Evolutionary conservation across 352 stramenopile species (phyloP), one percentile per base, ranked within the genome.

Genomic region (Phytopythium boreale): DNA sequence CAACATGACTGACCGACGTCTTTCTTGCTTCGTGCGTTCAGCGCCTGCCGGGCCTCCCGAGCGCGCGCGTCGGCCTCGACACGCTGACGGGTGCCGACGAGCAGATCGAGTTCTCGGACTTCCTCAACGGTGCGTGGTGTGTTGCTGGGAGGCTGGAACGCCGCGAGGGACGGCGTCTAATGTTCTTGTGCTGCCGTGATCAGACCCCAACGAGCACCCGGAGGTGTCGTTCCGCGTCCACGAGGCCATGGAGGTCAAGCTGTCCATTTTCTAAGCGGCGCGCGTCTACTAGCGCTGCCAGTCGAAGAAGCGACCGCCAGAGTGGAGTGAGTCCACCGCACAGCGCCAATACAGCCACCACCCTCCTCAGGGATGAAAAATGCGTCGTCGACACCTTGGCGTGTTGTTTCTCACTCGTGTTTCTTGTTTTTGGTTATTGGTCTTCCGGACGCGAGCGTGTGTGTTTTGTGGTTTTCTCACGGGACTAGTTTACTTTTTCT

Each of bases 161-260:
- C 7, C 7, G 29, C 29, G 29, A 34, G 29, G 3, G 29, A 34
- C 7, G 7, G n/a, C 14, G 26, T 11, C 29, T 34, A 34, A 34
- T 7, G 29, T 34, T 3, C 29, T 7, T 34, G 29, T 34, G 3
- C 4, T 34, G 29, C 7, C 7, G 29, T 34, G 4, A 34, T 34
- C 67, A 93, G 87, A 93, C 71, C 85, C 84, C 11, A 73, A 86
- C 62, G 83, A 95, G 63, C 77, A 90, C 76, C 84, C 84, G 31
- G 84, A 92, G 67, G 82, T 84, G 71, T 75, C 70, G 53, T 95
- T 93, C 79, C 81, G 82, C 64, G 84, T 95, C 12, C 87, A 95
- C 72, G 85, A 93, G 51, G 84, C 85, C 51, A 95, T 95, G 85
- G 87, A 95, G 76, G 87, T 95, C 66, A 95, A 95, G 79, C 75